phyloP scores from a whole-genome alignment of 176 grass and related monocot genomes.

The Oryza rufipogon region DNA sequence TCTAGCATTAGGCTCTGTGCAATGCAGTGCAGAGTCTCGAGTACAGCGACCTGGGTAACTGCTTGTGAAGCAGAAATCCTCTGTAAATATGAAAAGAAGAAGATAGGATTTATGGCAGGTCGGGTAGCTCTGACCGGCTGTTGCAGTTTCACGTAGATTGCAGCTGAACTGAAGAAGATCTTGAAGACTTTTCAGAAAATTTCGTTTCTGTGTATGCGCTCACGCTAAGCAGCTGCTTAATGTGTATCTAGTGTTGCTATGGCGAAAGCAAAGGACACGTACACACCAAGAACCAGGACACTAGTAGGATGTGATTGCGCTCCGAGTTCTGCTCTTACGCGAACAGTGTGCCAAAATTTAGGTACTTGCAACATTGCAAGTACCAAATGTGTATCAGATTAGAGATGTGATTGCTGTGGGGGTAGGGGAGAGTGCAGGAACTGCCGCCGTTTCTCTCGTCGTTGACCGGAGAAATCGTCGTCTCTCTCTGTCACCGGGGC shows the following conservation, averaged over 20 bases:
- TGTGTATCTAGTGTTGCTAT: neutral
- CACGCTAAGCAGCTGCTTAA: neutral
- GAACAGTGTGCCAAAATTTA: neutral
- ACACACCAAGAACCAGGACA: neutral
- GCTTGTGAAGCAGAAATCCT: neutral
- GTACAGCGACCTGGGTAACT: neutral
- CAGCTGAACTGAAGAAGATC: neutral
- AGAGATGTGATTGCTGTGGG: too few species aligned
- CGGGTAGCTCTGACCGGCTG: neutral
- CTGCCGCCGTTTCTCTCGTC: neutral
- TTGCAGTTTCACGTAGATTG: neutral
- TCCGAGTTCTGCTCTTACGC: neutral
- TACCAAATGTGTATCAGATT: too few species aligned
- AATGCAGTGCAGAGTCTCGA: neutral
- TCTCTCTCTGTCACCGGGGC: neutral
- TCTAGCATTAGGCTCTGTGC: neutral
- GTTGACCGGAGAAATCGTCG: neutral
- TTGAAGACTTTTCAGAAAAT: neutral
- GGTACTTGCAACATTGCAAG: too few species aligned
- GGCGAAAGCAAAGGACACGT: neutral
- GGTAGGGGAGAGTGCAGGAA: too few species aligned
- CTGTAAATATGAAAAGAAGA: conserved; percentile 37
- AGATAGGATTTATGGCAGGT: neutral
- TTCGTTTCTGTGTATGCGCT: neutral
- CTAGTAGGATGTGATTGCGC: neutral